Base-by-base conservation (phyloP, 2,329 filamentous ascomycete species). In the Karstenula rhodostoma region DNA sequence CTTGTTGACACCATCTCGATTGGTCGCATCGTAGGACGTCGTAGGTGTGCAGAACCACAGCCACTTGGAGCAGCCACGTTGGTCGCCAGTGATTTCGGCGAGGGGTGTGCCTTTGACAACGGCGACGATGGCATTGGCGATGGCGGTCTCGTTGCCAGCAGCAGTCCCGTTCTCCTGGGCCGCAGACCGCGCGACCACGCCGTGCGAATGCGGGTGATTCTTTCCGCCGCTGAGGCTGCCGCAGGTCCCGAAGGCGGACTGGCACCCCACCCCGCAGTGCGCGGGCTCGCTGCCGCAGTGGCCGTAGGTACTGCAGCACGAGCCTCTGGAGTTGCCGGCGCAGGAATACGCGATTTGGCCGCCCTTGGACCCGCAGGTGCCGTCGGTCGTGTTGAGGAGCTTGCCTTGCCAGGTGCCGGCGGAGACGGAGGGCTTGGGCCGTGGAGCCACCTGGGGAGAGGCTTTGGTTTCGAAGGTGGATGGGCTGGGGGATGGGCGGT, bases 301-400 rank as follows among this genome's bases (percentile, higher is more conserved):
- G 5, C 54, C 54, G 10, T 47, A 52, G 25, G 59, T 51, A 2
- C 62, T 67, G 59, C 68, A 71, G 56, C 68, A 71, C n/a, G 65
- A 61, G 44, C 68, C 67, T 6, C 61, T 29, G 4, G 50, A 44
- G 25, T 60, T 67, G 4, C 67, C 68, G 22, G 48, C 19, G 33
- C 68, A 71, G 0, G 61, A 57, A 27, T 63, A 63, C 3, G 58
- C 56, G n/a, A 56, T 48, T 2, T 35, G 12, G 4, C 54, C 50
- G 19, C 43, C 49, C n/a, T 53, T 58, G n/a, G 43, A 5, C 12
- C 40, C 32, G n/a, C 32, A 56, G 12, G 27, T 46, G 9, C 40
- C 32, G n/a, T 44, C 40, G 10, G 53, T 13, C 6, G 32, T 51
- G 32, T 51, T 17, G 44, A 47, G 3, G 7, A 47, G 44, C 44